These are phyloP conservation scores for Scutellaria minor DNA, from an alignment of 257 asterid species.

Conservation along the genomic window DNA sequence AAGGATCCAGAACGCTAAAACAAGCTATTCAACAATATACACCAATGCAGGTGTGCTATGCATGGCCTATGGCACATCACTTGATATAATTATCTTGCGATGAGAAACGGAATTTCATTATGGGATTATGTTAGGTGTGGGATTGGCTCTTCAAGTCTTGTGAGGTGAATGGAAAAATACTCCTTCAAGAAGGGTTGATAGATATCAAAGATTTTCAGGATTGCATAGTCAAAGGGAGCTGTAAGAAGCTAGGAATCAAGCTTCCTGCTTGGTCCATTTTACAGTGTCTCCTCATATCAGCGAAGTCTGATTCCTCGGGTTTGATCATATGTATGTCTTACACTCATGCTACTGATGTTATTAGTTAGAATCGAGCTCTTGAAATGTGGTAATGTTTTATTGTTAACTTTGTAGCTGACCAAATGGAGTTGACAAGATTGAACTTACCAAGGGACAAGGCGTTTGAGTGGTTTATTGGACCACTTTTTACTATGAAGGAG, in stretches of 20 bases:
- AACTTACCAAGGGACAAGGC: conserved; percentile 76
- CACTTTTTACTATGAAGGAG: conserved; percentile 85
- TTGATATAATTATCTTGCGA: background rate
- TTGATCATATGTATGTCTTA: conserved; percentile 62
- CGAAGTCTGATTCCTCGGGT: conserved; percentile 66
- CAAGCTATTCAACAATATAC: conserved; percentile 69
- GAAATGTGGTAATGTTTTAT: background rate
- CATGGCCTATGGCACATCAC: background rate
- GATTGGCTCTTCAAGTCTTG: conserved; percentile 89
- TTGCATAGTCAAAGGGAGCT: conserved; percentile 66
- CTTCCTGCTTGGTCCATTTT: conserved; percentile 86
- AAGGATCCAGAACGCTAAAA: conserved; percentile 78
- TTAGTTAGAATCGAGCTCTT: background rate
- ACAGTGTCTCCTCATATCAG: conserved; percentile 73
- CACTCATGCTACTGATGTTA: background rate
- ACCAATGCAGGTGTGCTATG: conserved; percentile 65
- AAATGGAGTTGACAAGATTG: conserved; percentile 63
- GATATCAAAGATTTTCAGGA: conserved; percentile 70
- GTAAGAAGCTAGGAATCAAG: conserved; percentile 77
- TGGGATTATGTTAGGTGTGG: conserved; percentile 61
- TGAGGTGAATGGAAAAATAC: conserved; percentile 66
- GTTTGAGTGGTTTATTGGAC: conserved; percentile 80
- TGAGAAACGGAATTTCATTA: conserved; percentile 26
- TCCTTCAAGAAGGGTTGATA: conserved; percentile 71
- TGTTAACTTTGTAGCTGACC: conserved; percentile 55